Base-by-base conservation (phyloP, 495 filamentous ascomycete species). In the Darksidea phi region DNA sequence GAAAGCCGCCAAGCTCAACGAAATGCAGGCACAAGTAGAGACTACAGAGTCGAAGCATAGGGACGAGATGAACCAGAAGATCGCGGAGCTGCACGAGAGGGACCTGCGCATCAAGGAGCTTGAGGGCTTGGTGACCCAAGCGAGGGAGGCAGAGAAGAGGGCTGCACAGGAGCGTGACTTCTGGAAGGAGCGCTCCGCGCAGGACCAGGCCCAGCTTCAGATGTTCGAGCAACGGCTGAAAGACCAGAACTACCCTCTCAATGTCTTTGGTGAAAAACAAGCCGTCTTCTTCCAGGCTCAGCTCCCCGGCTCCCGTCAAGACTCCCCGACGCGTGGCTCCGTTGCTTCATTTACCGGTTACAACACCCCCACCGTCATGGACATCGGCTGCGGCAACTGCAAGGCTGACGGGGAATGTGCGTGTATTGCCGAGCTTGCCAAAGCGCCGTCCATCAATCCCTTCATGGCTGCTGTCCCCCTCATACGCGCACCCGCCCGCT, bases 341-440 rank as follows among this genome's bases (percentile, higher is more conserved):
- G 26, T 61, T 6, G 20, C 58, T 8, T 36, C 45, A 3, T 38
- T 58, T 10, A 58, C 55, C 4, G 47, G 23, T 18, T 25, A 21
- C 47, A 49, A 24, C 47, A 42, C 48, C 24, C 32, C 57, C 20
- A 59, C 50, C 32, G 5, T 23, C 8, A 15, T 49, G 20, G 53
- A 52, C 24, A 12, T 48, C n/a, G 53, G 58, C 7, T 67, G 63
- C 38, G 63, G 63, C 38, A 57, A 67, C 48, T 67, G 63, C 54
- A 57, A 62, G 13, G 37, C 20, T 10, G 43, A 54, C 17, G 63
- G 58, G 20, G 37, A 53, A n/a, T 67, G 63, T 47, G 18, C 52
- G 26, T 67, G 63, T 38, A 25, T 67, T 12, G 58, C 61, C 6
- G 63, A 51, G 25, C 25, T 66, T 17, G 51, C 47, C 0, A 55